These are phyloP conservation scores for Penstemon davidsonii DNA, from an alignment of 257 asterid species.

Conservation along the genomic window DNA sequence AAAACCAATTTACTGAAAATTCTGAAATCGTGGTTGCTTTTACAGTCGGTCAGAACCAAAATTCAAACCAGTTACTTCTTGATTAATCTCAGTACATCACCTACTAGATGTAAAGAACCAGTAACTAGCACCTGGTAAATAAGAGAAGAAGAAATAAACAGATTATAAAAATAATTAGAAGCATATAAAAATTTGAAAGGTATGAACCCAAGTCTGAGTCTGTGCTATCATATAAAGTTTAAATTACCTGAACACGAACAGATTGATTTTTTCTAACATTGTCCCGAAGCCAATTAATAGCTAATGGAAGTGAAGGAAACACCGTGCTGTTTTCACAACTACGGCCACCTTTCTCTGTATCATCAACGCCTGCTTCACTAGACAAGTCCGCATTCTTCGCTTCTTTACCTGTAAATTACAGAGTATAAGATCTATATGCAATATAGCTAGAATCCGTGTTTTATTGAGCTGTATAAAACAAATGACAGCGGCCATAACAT, in stretches of 20 bases:
- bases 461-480: background rate
- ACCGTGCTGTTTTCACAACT: slow-evolving; percentile 66
- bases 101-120: slow-evolving; percentile 87
- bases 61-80: slow-evolving; percentile 49
- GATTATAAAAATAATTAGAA: background rate
- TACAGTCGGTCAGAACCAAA: too few species aligned
- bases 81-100: slow-evolving; percentile 74
- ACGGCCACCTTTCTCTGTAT: slow-evolving; percentile 43
- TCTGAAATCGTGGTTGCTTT: too few species aligned
- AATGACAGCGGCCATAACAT: background rate
- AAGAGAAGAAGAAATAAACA: background rate
- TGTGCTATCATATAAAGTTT: background rate
- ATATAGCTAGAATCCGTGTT: background rate
- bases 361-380: slow-evolving; percentile 47
- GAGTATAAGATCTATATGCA: slow-evolving; percentile 7
- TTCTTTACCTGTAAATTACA: slow-evolving; percentile 55
- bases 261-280: slow-evolving; percentile 57
- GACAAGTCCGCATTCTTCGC: slow-evolving; percentile 46
- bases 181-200: background rate
- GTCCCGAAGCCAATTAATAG: slow-evolving; percentile 91
- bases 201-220: background rate
- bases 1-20: too few species aligned
- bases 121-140: slow-evolving; percentile 76
- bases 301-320: slow-evolving; percentile 80
- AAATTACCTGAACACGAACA: slow-evolving; percentile 70